A percentile compares a stretch with the other conserved stretches of the same genome.
These are phyloP conservation scores for Cenchrus purpureus DNA, from an alignment of 176 grass and related monocot genomes.

Conservation along the genomic window DNA sequence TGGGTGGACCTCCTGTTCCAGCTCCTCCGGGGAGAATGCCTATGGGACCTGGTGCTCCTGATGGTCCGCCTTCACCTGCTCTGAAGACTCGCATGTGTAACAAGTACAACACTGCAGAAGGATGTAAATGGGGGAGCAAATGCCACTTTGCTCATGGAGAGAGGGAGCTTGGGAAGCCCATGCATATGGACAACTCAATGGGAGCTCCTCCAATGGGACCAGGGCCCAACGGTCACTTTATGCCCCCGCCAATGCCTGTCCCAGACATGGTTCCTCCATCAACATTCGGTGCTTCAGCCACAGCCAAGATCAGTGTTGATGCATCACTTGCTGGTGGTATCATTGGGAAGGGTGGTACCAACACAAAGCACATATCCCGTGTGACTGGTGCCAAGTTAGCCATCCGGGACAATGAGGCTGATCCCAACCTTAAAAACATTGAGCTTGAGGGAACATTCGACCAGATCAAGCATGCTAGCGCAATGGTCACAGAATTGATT, in stretches of 20 bases:
- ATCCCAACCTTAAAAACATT: conserved; percentile 81
- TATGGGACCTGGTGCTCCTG: conserved; percentile 42
- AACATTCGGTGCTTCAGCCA: conserved; percentile 89
- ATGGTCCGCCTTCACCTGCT: conserved; percentile 48
- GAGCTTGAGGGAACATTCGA: conserved; percentile 95
- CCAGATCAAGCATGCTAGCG: conserved; percentile 92
- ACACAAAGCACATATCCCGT: conserved; percentile 90
- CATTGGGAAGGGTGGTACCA: conserved; percentile 87
- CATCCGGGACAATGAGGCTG: conserved; percentile 83
- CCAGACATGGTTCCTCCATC: conserved; percentile 55
- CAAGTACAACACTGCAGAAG: conserved; percentile 92
- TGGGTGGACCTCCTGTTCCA: conserved; percentile 49
- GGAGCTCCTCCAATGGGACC: conserved; percentile 53
- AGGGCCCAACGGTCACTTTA: conserved; percentile 46
- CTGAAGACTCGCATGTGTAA: conserved; percentile 82
- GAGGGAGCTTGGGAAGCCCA: conserved; percentile 79
- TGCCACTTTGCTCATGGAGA: conserved; percentile 97
- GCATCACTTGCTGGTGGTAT: conserved; percentile 86
- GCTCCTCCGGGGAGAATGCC: conserved; percentile 60
- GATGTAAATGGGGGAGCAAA: conserved; percentile 92
- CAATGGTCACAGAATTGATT: conserved; percentile 89
- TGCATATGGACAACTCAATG: conserved; percentile 55
- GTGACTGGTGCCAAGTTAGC: conserved; percentile 84
- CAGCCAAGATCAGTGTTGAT: conserved; percentile 93
- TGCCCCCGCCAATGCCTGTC: conserved; percentile 46